Conservation (phyloP, 129 eudicot genomes). For the Tagetes erecta region DNA sequence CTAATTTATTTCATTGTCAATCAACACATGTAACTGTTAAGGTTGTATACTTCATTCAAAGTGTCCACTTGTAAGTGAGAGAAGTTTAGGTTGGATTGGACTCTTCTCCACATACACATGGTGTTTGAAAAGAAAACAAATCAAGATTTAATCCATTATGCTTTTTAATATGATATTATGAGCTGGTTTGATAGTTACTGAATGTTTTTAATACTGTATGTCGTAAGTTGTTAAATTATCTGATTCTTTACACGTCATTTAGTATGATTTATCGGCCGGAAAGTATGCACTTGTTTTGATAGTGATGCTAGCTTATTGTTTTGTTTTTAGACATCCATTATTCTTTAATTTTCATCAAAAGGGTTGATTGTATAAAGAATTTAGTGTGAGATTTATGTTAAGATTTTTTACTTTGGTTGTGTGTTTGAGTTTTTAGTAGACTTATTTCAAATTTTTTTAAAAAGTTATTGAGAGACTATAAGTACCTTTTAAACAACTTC, state of each 20-base stretch:
- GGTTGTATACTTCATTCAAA: slow-evolving; percentile 7
- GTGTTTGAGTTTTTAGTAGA: no score
- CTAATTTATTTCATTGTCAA: slow-evolving; percentile 31
- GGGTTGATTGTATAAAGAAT: background rate
- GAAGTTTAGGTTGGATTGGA: slow-evolving; percentile 19
- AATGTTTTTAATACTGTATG: background rate
- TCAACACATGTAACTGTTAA: slow-evolving; percentile 20
- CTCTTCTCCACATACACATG: slow-evolving; percentile 27
- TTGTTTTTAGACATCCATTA: background rate
- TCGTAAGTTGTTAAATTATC: background rate
- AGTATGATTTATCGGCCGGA: background rate
- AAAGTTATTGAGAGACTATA: no score
- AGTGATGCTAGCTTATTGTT: background rate
- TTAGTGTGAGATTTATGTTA: background rate
- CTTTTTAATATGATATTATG: slow-evolving; percentile 26
- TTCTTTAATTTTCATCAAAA: background rate
- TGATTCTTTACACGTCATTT: background rate
- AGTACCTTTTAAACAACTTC: no score
- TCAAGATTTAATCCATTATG: slow-evolving; percentile 9
- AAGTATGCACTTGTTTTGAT: background rate
- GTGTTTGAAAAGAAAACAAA: slow-evolving; percentile 2
- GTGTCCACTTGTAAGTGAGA: slow-evolving; percentile 27
- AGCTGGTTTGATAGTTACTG: slow-evolving; percentile 12
- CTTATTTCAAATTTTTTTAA: no score
- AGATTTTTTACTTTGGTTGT: background rate